Evolutionary conservation across 331 rosid species (phyloP), one percentile per base, ranked within the genome.

Genomic region (Phaseolus coccineus): DNA sequence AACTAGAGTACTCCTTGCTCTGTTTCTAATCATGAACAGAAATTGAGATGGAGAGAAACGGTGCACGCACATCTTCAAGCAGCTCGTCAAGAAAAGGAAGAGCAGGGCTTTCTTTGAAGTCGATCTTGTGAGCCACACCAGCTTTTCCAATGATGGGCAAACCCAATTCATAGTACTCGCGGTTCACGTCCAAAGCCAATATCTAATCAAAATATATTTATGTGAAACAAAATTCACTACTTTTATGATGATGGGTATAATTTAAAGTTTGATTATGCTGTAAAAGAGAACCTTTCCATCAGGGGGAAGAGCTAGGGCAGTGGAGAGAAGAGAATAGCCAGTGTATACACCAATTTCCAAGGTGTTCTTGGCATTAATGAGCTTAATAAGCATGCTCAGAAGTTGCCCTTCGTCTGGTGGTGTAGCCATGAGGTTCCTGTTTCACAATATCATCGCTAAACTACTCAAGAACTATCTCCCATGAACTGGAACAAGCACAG

Each of bases 301-400:
- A 2, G 27, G 7, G 1, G 86, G 88, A 50, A 85, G 88, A 71
- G 88, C 86, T 0, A 85, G 77, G n/a, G 88, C 88, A 12, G 86
- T 74, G 33, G 86, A 37, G 4, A 85, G 88, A 6, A 82, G 27
- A 56, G 88, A 85, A 64, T 85, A 82, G 6, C 88, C 88, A 1
- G 88, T 85, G 77, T 9, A 85, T 19, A 85, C 86, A 37, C 84
- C 88, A 57, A 85, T 85, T 81, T 85, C 88, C 50, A 78, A 4
- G 0, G 88, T 82, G 39, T 85, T 85, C 50, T 85, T 85, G 0
- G 86, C 84, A 33, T 85, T 82, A 1, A 51, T 82, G 5, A 85
- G 80, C 61, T 85, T 85, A 44, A 85, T 1, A 13, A 85, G 19
- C 86, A 85, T 35, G 57, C 56, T 74, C 33, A 85, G 14, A 47